Conservation (phyloP, 1,139 yeast genomes). For the Geotrichum reessii region DNA sequence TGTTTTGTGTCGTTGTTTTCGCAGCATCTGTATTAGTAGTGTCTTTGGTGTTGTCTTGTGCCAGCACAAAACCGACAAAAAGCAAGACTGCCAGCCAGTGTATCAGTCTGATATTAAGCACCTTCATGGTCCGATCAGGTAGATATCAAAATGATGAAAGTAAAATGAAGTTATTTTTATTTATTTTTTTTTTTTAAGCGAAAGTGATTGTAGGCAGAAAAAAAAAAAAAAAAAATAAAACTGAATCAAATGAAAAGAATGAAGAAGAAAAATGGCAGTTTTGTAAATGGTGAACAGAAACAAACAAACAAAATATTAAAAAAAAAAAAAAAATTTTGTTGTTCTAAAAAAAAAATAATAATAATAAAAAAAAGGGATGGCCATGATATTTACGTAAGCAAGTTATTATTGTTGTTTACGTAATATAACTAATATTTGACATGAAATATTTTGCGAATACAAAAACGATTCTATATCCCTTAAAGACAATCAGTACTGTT, state of each 20-base stretch:
- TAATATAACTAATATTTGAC: no score
- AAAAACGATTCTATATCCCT: no score
- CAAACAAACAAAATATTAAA: no score
- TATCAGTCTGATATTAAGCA: background rate
- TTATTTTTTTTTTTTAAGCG: no score
- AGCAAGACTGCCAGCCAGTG: background rate
- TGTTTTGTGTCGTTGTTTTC: background rate
- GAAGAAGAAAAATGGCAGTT: background rate
- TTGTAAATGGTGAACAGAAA: no score
- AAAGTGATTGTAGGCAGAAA: background rate
- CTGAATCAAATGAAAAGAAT: background rate
- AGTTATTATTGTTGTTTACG: no score
- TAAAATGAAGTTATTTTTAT: no score
- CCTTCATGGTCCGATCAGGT: background rate
- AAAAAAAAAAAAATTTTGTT: no score
- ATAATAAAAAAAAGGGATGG: background rate
- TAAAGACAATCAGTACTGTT: no score
- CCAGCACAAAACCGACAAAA: background rate
- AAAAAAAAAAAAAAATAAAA: no score
- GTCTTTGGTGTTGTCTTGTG: constrained; percentile 1
- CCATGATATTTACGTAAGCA: background rate
- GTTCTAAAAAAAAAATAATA: no score
- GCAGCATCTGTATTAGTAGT: background rate
- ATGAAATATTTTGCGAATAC: no score
- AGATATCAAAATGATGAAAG: background rate